Conservation (phyloP, 164 flowering plant genomes). For the Tetracentron sinense region DNA sequence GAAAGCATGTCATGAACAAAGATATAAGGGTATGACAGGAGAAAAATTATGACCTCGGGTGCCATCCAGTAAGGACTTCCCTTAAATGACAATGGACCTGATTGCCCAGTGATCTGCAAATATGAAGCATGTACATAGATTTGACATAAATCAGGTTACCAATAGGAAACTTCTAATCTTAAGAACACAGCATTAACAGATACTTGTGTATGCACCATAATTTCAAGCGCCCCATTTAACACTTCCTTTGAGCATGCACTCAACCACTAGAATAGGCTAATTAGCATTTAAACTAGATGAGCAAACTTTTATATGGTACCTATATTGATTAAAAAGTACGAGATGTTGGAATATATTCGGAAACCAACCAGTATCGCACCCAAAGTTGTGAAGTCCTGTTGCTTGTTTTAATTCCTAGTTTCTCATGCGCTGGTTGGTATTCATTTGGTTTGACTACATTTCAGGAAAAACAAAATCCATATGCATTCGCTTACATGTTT, state of each 20-base stretch:
- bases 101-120: conserved; percentile 78
- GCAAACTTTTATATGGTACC: not conserved
- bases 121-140: not conserved
- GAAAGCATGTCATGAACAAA: not conserved
- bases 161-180: not conserved
- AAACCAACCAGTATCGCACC: not conserved
- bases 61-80: conserved; percentile 99
- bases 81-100: conserved; percentile 78
- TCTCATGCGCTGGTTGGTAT: not conserved
- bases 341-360: not conserved
- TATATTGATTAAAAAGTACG: not conserved
- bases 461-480: not conserved
- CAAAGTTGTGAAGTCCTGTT: not conserved
- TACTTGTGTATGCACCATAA: no score
- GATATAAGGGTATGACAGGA: not conserved
- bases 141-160: not conserved
- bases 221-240: not conserved
- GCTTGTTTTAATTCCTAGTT: no score
- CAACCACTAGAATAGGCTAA: not conserved
- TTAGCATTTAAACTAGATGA: no score
- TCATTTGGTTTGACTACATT: not conserved
- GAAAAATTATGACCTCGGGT: conserved; percentile 67
- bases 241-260: not conserved
- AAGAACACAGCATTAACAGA: not conserved
- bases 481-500: conserved; percentile 62